Conservation (phyloP, 176 grass and related monocot genomes). For the Carex cristatella region DNA sequence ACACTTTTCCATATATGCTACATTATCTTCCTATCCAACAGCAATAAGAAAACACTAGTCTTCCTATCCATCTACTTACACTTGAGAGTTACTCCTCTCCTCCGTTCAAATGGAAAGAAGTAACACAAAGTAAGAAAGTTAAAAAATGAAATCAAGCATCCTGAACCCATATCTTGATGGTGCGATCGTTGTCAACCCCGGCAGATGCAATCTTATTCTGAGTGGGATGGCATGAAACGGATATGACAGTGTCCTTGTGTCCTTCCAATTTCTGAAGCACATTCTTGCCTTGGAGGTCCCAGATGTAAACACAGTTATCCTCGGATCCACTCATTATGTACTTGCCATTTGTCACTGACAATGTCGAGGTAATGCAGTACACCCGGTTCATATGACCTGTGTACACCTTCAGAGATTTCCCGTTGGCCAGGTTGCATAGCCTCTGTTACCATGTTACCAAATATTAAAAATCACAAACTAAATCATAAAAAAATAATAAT, state of each 20-base stretch:
- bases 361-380: constrained; percentile 74
- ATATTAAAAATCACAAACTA: not conserved
- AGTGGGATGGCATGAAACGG: constrained; percentile 63
- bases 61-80: not conserved
- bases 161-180: constrained; percentile 78
- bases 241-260: constrained; percentile 64
- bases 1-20: not conserved
- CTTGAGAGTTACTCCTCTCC: not conserved
- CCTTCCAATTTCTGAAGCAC: constrained; percentile 90
- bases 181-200: constrained; percentile 61
- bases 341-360: constrained; percentile 74
- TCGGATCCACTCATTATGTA: constrained; percentile 87
- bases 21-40: not conserved
- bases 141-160: constrained; percentile 20
- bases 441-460: constrained; percentile 41
- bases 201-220: constrained; percentile 80
- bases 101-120: not conserved
- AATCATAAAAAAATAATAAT: not conserved
- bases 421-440: constrained; percentile 65
- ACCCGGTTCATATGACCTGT: constrained; percentile 58
- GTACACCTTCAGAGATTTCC: constrained; percentile 79
- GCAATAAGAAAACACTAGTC: not conserved
- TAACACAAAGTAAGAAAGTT: not conserved
- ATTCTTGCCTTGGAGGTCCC: constrained; percentile 92
- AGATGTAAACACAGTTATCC: constrained; percentile 83